Evolutionary conservation across 2,329 filamentous ascomycete species (phyloP).

Genomic region (Raffaelea arxii): DNA sequence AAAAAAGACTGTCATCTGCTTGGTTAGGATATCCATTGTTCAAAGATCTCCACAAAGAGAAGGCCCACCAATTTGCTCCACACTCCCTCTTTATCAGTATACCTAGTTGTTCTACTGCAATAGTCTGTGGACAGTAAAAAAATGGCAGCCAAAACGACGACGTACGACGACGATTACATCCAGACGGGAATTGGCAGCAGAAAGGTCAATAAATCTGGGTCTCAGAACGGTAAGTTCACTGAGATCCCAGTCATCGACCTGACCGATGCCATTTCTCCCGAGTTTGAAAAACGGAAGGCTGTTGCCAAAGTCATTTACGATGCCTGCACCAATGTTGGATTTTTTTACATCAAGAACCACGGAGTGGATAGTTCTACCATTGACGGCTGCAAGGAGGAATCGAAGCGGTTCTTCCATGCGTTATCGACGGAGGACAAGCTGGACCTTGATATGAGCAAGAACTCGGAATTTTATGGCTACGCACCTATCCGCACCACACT

Average conservation of each 20-base stretch:
- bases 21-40: too few relatives aligned
- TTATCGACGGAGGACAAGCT: background rate
- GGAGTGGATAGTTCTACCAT: slow-evolving; percentile 11
- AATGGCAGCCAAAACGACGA: background rate
- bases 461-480: background rate
- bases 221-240: background rate
- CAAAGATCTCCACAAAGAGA: too few relatives aligned
- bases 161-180: background rate
- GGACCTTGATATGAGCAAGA: background rate
- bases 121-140: too few relatives aligned
- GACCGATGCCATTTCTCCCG: background rate
- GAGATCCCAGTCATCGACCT: slow-evolving; percentile 8
- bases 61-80: too few relatives aligned
- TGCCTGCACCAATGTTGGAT: slow-evolving; percentile 17
- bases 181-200: background rate
- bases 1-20: too few relatives aligned
- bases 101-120: too few relatives aligned
- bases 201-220: background rate
- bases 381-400: background rate
- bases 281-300: background rate
- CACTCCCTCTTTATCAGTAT: too few relatives aligned
- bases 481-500: background rate
- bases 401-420: background rate
- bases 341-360: slow-evolving; percentile 23
- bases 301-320: slow-evolving; percentile 4